Evolutionary conservation across 2,329 filamentous ascomycete genomes (phyloP), one percentile per base, ranked within the genome.

Genomic region (Trichoderma sp.): DNA sequence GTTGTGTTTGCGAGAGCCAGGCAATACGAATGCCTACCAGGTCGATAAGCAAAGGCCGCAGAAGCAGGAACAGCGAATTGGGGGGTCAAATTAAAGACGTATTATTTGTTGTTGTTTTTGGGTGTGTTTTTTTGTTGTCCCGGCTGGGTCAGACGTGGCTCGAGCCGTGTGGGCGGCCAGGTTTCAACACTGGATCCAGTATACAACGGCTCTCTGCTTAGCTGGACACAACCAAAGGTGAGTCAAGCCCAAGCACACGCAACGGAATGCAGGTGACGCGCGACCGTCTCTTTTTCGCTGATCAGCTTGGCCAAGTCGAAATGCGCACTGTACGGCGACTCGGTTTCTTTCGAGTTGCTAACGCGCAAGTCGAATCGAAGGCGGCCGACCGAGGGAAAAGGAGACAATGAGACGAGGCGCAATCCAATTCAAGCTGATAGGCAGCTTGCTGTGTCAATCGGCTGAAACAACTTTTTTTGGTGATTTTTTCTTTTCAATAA

Each of bases 261-360:
- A 62, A 41, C 14, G 69, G 69, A 72, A 72, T 72, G 69, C 59
- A 65, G 59, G n/a, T 62, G 69, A 72, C 69, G 69, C 69, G 69
- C 27, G 9, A 72, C 35, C 24, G 41, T 67, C n/a, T 31, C 16
- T 35, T 62, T 62, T 41, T 21, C 24, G 68, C 38, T 63, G 68
- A 56, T 68, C 41, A 31, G 38, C 11, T 35, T 53, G 6, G 27
- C 56, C 35, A 50, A n/a, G 38, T 27, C 38, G n/a, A 24, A 24
- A 14, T 21, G 59, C 68, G 68, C 68, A 71, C 68, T 71, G 68
- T 71, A 63, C 38, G 27, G 33, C 35, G 68, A 24, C 27, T 63
- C 18, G 53, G 16, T 12, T 59, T 59, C n/a, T 60, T 29, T 62
- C 24, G 59, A 33, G 21, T 56, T n/a, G 45, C 45, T 4, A 68